Conservation (phyloP, 2,329 filamentous ascomycete species). For the Truncatella angustata region DNA sequence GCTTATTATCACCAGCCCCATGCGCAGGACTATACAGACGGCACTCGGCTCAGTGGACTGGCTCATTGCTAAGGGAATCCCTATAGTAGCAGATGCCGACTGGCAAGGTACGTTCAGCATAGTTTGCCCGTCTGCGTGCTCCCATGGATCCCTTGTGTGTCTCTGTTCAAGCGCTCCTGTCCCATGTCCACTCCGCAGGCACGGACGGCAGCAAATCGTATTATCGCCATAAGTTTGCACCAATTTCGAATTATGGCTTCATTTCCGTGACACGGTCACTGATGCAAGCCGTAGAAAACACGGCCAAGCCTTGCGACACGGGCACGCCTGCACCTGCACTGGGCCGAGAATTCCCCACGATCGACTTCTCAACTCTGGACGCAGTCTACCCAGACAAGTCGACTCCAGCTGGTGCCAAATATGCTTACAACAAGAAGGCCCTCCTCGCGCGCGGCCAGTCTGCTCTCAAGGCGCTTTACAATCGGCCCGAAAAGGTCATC, state of each 20-base stretch:
- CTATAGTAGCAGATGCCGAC: constrained; percentile 54
- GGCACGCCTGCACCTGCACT: constrained; percentile 48
- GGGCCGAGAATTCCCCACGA: constrained; percentile 46
- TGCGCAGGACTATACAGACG: constrained; percentile 65
- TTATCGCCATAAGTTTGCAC: neutral
- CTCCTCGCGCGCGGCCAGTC: constrained; percentile 55
- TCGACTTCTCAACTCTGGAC: constrained; percentile 58
- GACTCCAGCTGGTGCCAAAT: constrained; percentile 40
- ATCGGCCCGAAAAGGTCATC: constrained; percentile 58
- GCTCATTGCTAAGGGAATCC: constrained; percentile 53
- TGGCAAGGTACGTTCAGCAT: constrained; percentile 67
- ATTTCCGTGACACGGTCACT: no score
- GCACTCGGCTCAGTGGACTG: constrained; percentile 56
- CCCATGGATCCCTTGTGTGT: neutral
- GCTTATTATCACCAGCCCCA: constrained; percentile 61
- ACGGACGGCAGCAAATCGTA: neutral
- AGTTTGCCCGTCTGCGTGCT: no score
- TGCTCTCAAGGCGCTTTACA: constrained; percentile 47
- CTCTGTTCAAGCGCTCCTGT: neutral
- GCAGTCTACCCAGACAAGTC: constrained; percentile 63
- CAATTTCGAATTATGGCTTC: no score
- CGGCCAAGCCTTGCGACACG: constrained; percentile 58
- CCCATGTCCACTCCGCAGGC: no score
- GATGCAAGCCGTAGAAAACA: constrained; percentile 45
- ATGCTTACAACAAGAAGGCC: constrained; percentile 51